Base-by-base conservation (phyloP, 2,329 filamentous ascomycete genomes). In the Pseudogymnoascus sp. region DNA sequence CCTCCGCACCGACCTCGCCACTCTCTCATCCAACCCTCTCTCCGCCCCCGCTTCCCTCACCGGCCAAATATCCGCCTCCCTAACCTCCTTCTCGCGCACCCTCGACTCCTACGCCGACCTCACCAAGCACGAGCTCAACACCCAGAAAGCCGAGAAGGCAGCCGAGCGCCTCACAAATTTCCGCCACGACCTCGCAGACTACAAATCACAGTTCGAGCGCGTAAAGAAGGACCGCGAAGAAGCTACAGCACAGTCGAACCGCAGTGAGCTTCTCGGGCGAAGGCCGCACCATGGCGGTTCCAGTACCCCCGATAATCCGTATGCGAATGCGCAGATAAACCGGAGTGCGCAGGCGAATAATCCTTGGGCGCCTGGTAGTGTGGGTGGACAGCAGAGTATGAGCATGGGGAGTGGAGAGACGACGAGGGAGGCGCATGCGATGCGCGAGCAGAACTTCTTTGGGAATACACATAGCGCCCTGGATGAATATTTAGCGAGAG, bases 401-500 rank as follows among this genome's bases (percentile, higher is more conserved):
- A 76, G 73, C 38, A 77, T 82, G 75, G 82, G 82, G 8, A 81
- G 80, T 53, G 79, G 79, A n/a, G 87, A 91, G 67, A 84, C 86
- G 66, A 81, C 79, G 63, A 84, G 93, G 60, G 93, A 97, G 77
- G 78, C 83, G 3, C 92, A 97, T 73, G 92, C 93, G 2, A 79
- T 97, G 68, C 84, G 92, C 60, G 95, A 99, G 77, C 91, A 96
- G 71, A 88, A 83, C 65, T 97, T 99, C 79, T 90, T 97, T 70
- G 76, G 84, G 18, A 87, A 83, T 69, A 95, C 93, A 3, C 90
- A 96, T 73, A 83, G 83, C 16, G 91, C 95, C 62, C 82, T 99
- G 1, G 95, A 99, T 73, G 93, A 97, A 69, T 99, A 96, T 73
- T 84, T 99, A 63, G 93, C 96, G 59, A 82, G 93, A 2, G 95